Percentiles rank a stretch among this genome's conserved stretches.
Conservation (phyloP, 2,329 filamentous ascomycete species). For the Epichloe brachyelytri region DNA sequence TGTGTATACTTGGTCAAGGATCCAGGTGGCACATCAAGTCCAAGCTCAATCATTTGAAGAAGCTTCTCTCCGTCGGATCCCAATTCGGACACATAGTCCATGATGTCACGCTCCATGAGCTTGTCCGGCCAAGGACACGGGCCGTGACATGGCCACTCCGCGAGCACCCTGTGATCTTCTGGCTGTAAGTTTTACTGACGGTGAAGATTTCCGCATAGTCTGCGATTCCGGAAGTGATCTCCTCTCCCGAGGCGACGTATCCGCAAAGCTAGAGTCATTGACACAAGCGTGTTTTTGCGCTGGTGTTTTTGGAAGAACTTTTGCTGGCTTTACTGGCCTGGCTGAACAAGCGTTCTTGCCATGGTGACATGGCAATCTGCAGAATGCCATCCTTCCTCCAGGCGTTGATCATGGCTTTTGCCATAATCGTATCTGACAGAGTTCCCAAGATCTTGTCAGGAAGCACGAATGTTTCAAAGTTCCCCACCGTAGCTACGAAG, state of each 20-base stretch:
- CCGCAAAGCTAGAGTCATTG: conserved; percentile 31
- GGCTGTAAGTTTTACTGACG: conserved; percentile 33
- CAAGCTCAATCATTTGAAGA: conserved; percentile 32
- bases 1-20: conserved; percentile 27
- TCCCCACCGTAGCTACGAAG: conserved; percentile 12
- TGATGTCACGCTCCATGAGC: conserved; percentile 26
- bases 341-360: conserved; percentile 23
- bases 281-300: conserved; percentile 28
- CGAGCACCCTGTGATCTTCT: conserved; percentile 25
- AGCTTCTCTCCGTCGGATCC: conserved; percentile 29
- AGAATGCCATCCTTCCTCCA: conserved; percentile 34
- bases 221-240: conserved; percentile 33
- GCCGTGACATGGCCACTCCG: conserved; percentile 36
- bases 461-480: conserved; percentile 29
- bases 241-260: conserved; percentile 36
- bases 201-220: conserved; percentile 42
- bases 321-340: conserved; percentile 24
- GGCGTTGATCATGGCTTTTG: conserved; percentile 26
- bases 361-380: conserved; percentile 26
- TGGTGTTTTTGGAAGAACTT: conserved; percentile 25
- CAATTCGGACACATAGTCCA: conserved; percentile 27
- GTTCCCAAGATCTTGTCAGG: conserved; percentile 23
- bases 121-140: conserved; percentile 33
- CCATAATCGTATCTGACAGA: conserved; percentile 22
- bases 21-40: conserved; percentile 26